These are phyloP conservation scores for Berkeleyomyces basicola DNA, from an alignment of 2,329 filamentous ascomycete genomes.

Conservation along the genomic window DNA sequence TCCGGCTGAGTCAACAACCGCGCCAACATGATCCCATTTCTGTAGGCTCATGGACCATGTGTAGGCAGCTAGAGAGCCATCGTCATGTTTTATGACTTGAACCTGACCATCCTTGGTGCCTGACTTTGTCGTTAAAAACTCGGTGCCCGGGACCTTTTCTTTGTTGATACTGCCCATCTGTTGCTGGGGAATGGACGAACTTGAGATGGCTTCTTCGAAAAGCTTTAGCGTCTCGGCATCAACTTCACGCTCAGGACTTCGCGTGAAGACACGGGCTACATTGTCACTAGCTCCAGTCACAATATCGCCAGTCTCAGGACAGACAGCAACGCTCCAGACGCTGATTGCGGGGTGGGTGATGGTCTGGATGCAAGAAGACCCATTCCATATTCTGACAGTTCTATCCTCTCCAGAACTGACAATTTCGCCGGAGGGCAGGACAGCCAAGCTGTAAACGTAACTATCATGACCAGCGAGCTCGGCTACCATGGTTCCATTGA, in stretches of 20 bases:
- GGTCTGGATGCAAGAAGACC: constrained; percentile 70
- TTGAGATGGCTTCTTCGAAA: constrained; percentile 70
- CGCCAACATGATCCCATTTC: constrained; percentile 81
- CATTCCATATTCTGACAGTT: constrained; percentile 81
- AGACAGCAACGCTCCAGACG: constrained; percentile 84
- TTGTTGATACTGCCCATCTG: constrained; percentile 75
- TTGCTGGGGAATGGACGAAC: constrained; percentile 75
- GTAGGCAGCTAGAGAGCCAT: constrained; percentile 73
- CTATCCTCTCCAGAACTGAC: constrained; percentile 87
- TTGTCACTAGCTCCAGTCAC: constrained; percentile 87
- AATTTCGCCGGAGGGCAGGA: constrained; percentile 67
- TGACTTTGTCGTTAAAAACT: constrained; percentile 63
- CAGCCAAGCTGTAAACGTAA: constrained; percentile 78
- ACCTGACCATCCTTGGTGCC: constrained; percentile 96
- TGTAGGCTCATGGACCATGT: constrained; percentile 60
- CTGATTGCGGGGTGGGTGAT: constrained; percentile 96
- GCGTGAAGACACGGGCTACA: constrained; percentile 68
- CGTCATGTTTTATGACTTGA: constrained; percentile 70
- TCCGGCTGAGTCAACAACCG: constrained; percentile 75
- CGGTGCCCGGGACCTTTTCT: constrained; percentile 74
- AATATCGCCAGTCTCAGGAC: constrained; percentile 70
- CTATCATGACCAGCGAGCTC: constrained; percentile 79
- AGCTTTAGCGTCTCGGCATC: constrained; percentile 48
- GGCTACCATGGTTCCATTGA: constrained; percentile 58
- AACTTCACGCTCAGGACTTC: constrained; percentile 52